A percentile compares a stretch with the other conserved stretches of the same genome.
These are phyloP conservation scores for Alternaria sp. DNA, from an alignment of 2,329 filamentous ascomycete genomes.

Conservation along the genomic window DNA sequence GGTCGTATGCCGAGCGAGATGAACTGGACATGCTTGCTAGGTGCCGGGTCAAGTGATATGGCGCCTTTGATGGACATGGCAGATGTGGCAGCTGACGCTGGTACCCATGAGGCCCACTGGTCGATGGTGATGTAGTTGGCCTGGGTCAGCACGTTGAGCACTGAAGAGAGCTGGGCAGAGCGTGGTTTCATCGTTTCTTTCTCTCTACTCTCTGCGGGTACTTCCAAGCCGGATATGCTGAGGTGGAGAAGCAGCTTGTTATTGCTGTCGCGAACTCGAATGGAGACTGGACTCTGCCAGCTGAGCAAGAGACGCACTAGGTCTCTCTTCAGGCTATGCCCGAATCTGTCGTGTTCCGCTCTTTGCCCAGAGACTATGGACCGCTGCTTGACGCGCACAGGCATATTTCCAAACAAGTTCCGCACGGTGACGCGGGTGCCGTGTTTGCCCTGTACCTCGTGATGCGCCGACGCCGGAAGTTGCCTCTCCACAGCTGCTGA, in stretches of 20 bases:
- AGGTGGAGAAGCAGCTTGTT: slow-evolving; percentile 51
- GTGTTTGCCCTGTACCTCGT: slow-evolving; percentile 64
- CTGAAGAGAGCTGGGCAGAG: slow-evolving; percentile 31
- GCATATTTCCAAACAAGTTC: slow-evolving; percentile 88
- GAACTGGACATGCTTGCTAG: slow-evolving; percentile 79
- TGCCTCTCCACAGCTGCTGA: slow-evolving; percentile 71
- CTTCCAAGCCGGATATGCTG: slow-evolving; percentile 25
- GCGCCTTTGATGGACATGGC: slow-evolving; percentile 71
- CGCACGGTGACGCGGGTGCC: slow-evolving; percentile 80
- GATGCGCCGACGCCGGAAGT: slow-evolving; percentile 66
- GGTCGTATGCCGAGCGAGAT: slow-evolving; percentile 79
- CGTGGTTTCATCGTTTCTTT: slow-evolving; percentile 14
- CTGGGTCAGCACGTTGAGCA: slow-evolving; percentile 66
- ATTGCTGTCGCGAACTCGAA: slow-evolving; percentile 67
- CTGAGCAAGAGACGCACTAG: slow-evolving; percentile 74
- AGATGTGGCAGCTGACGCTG: slow-evolving; percentile 71
- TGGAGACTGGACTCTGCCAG: slow-evolving; percentile 65
- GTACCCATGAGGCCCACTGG: slow-evolving; percentile 70
- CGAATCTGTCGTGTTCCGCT: slow-evolving; percentile 67
- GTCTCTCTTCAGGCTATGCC: slow-evolving; percentile 67
- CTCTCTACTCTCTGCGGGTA: not conserved
- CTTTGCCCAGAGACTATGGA: slow-evolving; percentile 61
- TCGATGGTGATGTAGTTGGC: slow-evolving; percentile 67
- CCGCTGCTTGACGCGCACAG: slow-evolving; percentile 86
- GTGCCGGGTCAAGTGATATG: slow-evolving; percentile 74